Base-by-base conservation (phyloP, 2,329 filamentous ascomycete genomes). In the Neofusicoccum umdonicola region DNA sequence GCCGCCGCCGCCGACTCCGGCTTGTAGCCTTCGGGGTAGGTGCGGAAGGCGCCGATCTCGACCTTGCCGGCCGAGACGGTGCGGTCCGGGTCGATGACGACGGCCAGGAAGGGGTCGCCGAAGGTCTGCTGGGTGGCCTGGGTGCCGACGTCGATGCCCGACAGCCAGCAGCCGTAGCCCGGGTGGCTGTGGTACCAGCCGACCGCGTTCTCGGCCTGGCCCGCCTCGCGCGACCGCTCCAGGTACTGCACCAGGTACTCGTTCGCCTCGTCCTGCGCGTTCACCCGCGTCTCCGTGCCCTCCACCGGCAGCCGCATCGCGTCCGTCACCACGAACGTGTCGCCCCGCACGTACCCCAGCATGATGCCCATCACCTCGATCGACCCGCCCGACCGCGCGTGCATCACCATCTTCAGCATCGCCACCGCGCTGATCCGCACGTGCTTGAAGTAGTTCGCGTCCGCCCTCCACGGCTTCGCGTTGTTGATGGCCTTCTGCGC, bases 181-280 rank as follows among this genome's bases (percentile, higher is more conserved):
- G 95, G 95, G 76, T 99, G 95, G 70, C 90, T 94, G 79, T 99
- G 95, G 78, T 99, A 99, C 95, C 95, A 99, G 17, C 95, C 95
- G 15, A 99, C 90, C 0, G 92, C 91, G 76, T 99, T 98, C 79
- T 99, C 95, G 76, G 89, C 83, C 64, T 93, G 82, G 76, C 92
- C 85, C 82, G 91, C 76, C 68, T 93, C 88, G 66, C 94, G 86
- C 70, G 90, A 90, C 3, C 88, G 82, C 70, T 89, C 84, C 34
- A 96, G 84, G 74, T 96, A 98, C 69, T 91, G 87, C 63, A 97
- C 88, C 83, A 98, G 92, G 81, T 98, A 99, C 81, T 98, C 95
- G 81, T 98, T 96, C 62, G 94, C 95, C 71, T 98, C 93, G 69
- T 90, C 90, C 74, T 97, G 93, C 0, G 95, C 95, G 76, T 99